These are phyloP conservation scores for Sphaerobolus stellatus DNA, from an alignment of 1,284 basidiomycete genomes.

Conservation along the genomic window DNA sequence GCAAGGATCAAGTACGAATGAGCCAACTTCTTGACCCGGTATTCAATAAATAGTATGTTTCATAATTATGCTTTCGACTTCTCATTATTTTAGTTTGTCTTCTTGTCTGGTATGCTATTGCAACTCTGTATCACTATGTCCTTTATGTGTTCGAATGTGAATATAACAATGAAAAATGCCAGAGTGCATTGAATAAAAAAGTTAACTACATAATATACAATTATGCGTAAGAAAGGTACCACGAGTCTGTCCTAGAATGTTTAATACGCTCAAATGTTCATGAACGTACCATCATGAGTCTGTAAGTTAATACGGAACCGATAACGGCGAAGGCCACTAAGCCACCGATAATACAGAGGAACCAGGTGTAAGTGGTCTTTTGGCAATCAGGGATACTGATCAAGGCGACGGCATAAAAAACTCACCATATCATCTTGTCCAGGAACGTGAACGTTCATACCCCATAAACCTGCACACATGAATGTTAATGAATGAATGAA, in stretches of 20 bases:
- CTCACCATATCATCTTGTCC: conserved; percentile 62
- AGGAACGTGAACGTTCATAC: conserved; percentile 92
- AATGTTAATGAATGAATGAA: conserved; percentile 16
- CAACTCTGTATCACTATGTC: neutral
- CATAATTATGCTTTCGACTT: too few species aligned
- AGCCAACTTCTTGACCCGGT: too few species aligned
- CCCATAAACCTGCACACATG: conserved; percentile 65
- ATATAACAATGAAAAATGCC: neutral
- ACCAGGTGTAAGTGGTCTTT: conserved; percentile 73
- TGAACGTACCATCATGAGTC: conserved; percentile 57
- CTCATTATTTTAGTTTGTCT: too few species aligned
- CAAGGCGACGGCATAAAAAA: neutral
- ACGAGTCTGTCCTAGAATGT: too few species aligned
- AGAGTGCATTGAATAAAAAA: too few species aligned
- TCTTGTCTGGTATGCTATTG: neutral
- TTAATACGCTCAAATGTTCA: neutral
- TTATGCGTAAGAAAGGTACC: too few species aligned
- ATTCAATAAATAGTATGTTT: too few species aligned
- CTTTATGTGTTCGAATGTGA: neutral
- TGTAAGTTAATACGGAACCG: conserved; percentile 82
- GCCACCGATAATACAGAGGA: conserved; percentile 77
- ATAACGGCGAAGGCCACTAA: conserved; percentile 77
- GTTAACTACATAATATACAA: too few species aligned
- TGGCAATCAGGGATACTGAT: conserved; percentile 8
- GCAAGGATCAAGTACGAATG: neutral